Conservation (phyloP, 352 stramenopile species). For the Globisporangium rhizosaccharum region DNA sequence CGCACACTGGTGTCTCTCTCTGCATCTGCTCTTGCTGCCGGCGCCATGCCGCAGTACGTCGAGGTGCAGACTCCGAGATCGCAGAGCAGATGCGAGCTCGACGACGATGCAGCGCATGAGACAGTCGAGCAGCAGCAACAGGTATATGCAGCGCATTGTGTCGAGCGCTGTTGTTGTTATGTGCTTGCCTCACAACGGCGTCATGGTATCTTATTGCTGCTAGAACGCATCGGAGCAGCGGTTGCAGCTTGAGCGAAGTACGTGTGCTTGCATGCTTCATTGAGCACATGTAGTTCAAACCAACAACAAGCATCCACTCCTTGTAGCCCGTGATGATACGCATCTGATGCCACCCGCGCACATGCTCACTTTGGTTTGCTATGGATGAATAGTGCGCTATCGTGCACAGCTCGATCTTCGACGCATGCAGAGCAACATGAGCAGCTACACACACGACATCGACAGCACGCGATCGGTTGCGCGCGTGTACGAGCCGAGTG, state of each 20-base stretch:
- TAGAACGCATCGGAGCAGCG: constrained; percentile 8
- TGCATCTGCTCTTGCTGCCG: constrained; percentile 3
- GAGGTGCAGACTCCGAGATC: constrained; percentile 19
- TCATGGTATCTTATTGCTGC: not conserved
- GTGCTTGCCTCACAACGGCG: not conserved
- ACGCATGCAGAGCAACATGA: constrained; percentile 18
- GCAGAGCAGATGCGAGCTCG: not conserved
- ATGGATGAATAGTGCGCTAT: not conserved
- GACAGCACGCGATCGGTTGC: constrained; percentile 24
- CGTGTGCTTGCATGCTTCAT: not conserved
- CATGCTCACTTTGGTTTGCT: not conserved
- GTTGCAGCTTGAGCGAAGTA: constrained; percentile 10
- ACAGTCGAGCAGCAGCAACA: not conserved
- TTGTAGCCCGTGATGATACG: not conserved
- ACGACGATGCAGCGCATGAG: not conserved
- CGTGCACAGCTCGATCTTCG: constrained; percentile 18
- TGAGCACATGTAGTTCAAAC: too few species aligned
- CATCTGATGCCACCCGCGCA: too few species aligned
- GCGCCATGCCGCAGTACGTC: constrained; percentile 22
- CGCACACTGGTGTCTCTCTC: too few species aligned
- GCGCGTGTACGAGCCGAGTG: constrained; percentile 40
- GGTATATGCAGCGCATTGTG: not conserved
- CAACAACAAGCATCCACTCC: too few species aligned
- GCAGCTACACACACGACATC: constrained; percentile 13
- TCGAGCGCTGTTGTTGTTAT: not conserved